Percentiles rank a stretch among this genome's conserved stretches.
These are phyloP conservation scores for Simplicillium sp. DNA, from an alignment of 2,329 filamentous ascomycete species.

Conservation along the genomic window DNA sequence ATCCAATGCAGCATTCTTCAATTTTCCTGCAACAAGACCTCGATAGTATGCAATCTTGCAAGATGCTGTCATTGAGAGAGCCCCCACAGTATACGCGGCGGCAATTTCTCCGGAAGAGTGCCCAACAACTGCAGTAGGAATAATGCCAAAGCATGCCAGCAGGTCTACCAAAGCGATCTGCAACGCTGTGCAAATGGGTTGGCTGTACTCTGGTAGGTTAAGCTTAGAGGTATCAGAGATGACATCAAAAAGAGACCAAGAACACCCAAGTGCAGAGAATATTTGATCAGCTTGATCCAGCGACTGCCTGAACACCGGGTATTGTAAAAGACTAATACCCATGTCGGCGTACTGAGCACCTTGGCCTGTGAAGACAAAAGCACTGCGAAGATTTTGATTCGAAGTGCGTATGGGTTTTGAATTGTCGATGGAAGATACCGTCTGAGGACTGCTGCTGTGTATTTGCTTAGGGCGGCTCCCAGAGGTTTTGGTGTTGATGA, in stretches of 20 bases:
- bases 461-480: too few relatives aligned
- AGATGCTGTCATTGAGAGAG: not conserved
- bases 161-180: not conserved
- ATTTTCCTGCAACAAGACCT: too few relatives aligned
- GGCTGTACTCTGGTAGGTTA: not conserved
- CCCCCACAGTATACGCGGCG: not conserved
- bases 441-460: too few relatives aligned
- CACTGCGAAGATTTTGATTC: not conserved
- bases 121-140: not conserved
- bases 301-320: constrained; percentile 13
- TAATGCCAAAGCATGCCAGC: not conserved
- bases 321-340: constrained; percentile 15
- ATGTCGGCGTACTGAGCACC: constrained; percentile 21
- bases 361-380: constrained; percentile 20
- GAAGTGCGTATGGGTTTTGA: too few relatives aligned
- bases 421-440: too few relatives aligned
- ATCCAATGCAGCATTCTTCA: too few relatives aligned
- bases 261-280: too few relatives aligned
- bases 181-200: not conserved
- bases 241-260: too few relatives aligned
- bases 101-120: not conserved
- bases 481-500: too few relatives aligned
- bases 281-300: too few relatives aligned
- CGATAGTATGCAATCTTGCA: too few relatives aligned
- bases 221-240: not conserved